Evolutionary conservation across 371 early-diverging fungal species (phyloP), one percentile per base, ranked within the genome.

Genomic region (Rhizopus delemar): DNA sequence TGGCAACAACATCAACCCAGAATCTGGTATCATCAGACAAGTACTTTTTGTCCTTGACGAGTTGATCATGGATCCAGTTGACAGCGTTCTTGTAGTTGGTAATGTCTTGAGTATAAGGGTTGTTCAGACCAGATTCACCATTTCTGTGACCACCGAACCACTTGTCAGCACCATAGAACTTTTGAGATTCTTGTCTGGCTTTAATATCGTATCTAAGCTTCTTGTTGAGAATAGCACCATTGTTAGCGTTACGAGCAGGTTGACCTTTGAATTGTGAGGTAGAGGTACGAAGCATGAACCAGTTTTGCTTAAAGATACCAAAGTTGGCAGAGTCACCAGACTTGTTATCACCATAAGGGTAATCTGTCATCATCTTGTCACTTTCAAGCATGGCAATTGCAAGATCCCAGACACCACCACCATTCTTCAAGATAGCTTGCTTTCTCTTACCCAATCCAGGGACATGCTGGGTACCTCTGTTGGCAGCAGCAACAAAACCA

Each of bases 121-220:
- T 36, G 35, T 35, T 46, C 3, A 56, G 4, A 46, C 56, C 56
- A 5, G 36, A 12, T 34, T 56, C 46, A 4, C 56, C 56, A 5
- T 46, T 56, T 45, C 56, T 45, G 15, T 56, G 56, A n/a, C 56
- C 56, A 46, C 46, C 56, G 35, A 56, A 56, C 56, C 56, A 56
- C 13, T 36, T 34, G 3, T 56, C 56, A 28, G 46, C 9, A 35
- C 56, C 56, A 46, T 46, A 46, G 41, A 46, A 36, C 11, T 33
- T 28, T 46, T 56, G 56, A 46, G 56, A 56, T 36, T 46, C 46
- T 4, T 56, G 56, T 56, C 56, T 56, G 4, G 56, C 22, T 43
- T 46, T 56, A 11, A 56, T 56, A 46, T 56, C 48, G 15, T 33
- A 9, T n/a, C 13, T 35, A 12, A 56, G 46, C 2, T 46, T 1